Conservation (phyloP, 495 filamentous ascomycete genomes). For the Cetradonia linearis region DNA sequence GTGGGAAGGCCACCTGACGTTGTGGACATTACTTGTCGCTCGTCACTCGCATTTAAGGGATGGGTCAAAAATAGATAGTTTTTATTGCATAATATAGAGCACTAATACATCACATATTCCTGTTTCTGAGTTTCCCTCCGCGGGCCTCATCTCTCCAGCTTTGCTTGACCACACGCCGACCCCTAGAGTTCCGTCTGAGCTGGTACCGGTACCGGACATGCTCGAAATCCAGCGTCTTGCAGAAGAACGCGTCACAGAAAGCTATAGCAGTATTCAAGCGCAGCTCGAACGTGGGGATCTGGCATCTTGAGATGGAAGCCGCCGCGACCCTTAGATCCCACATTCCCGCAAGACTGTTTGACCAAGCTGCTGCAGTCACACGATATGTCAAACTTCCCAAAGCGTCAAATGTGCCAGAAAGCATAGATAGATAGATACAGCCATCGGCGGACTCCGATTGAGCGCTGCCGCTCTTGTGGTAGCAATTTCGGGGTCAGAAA, state of each 20-base stretch:
- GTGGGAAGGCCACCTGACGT: background rate
- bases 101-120: background rate
- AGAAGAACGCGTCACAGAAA: background rate
- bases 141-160: background rate
- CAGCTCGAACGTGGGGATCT: background rate
- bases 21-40: background rate
- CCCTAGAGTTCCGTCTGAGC: background rate
- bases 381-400: conserved; percentile 2
- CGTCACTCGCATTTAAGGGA: background rate
- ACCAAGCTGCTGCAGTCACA: background rate
- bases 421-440: conserved; percentile 2
- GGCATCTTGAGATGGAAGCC: background rate
- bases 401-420: conserved; percentile 1
- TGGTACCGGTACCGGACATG: background rate
- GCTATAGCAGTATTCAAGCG: background rate
- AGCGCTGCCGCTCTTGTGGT: background rate
- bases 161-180: background rate
- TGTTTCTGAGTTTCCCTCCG: too few relatives aligned
- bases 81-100: conserved; percentile 3
- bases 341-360: background rate
- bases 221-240: background rate
- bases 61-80: background rate
- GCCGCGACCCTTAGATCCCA: conserved; percentile 5
- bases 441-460: conserved; percentile 6
- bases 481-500: conserved; percentile 6